Conservation (phyloP, 2,329 filamentous ascomycete species). For the Penicillium brasilianum region DNA sequence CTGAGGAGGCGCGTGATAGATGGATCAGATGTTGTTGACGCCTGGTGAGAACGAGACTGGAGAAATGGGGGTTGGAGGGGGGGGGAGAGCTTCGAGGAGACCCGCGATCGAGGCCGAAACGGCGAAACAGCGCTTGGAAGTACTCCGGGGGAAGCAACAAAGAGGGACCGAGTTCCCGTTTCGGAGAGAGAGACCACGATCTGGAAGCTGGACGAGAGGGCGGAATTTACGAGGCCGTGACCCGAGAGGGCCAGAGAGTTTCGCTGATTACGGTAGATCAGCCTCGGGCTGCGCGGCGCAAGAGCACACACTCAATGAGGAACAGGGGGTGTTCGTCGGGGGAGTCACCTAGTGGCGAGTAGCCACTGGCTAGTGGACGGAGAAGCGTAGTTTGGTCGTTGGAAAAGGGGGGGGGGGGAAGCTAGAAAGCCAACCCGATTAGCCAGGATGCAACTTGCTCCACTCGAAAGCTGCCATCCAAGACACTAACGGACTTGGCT, state of each 20-base stretch:
- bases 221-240: slow-evolving; percentile 22
- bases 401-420: slow-evolving; percentile 35
- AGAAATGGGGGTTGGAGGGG: neutral
- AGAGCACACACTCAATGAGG: slow-evolving; percentile 14
- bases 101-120: slow-evolving; percentile 23
- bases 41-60: slow-evolving; percentile 9
- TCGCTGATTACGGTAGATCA: slow-evolving; percentile 19
- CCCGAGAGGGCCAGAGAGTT: slow-evolving; percentile 17
- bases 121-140: neutral
- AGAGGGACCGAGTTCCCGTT: slow-evolving; percentile 6
- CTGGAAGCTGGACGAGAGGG: slow-evolving; percentile 17
- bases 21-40: slow-evolving; percentile 21
- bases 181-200: slow-evolving; percentile 11
- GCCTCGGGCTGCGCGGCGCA: slow-evolving; percentile 30
- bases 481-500: slow-evolving; percentile 21
- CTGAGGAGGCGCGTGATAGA: slow-evolving; percentile 7
- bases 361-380: neutral
- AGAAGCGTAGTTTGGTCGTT: slow-evolving; percentile 7
- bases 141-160: neutral
- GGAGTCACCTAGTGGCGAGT: no score
- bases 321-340: slow-evolving; percentile 42
- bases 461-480: slow-evolving; percentile 39
- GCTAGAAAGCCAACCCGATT: slow-evolving; percentile 37
- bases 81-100: slow-evolving; percentile 13
- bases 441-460: slow-evolving; percentile 35